A percentile compares a stretch with the other conserved stretches of the same genome.
These are phyloP conservation scores for Backusella tuberculispora DNA, from an alignment of 192 early-diverging fungal species.

Conservation along the genomic window DNA sequence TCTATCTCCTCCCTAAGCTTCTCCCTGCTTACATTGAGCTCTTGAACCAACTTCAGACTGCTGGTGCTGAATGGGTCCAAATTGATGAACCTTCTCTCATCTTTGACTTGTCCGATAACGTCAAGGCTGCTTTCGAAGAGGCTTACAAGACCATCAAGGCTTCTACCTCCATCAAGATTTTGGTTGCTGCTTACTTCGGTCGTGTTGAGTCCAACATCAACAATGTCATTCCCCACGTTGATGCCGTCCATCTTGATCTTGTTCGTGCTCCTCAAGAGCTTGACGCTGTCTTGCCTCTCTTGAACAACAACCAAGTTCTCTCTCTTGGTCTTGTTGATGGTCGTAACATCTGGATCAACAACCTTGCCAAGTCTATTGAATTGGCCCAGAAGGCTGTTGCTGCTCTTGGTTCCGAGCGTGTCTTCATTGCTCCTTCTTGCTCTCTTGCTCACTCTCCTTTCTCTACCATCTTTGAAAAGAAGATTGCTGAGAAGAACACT, in stretches of 20 bases:
- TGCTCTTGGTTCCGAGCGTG: constrained; percentile 70
- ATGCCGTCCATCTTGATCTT: constrained; percentile 91
- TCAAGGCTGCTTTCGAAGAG: constrained; percentile 56
- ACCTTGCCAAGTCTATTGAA: constrained; percentile 74
- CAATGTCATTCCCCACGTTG: constrained; percentile 73
- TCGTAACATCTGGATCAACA: constrained; percentile 97
- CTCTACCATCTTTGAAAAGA: constrained; percentile 75
- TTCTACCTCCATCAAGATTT: constrained; percentile 62
- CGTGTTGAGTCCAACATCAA: constrained; percentile 76
- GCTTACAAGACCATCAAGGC: constrained; percentile 69
- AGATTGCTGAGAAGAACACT: constrained; percentile 69
- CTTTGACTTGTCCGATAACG: constrained; percentile 58
- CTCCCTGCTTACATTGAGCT: constrained; percentile 84
- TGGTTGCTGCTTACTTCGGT: constrained; percentile 96
- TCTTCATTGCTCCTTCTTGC: constrained; percentile 90
- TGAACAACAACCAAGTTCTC: constrained; percentile 66
- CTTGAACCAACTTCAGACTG: constrained; percentile 68
- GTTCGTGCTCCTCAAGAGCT: constrained; percentile 83
- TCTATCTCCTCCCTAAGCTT: constrained; percentile 76
- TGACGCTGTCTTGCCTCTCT: constrained; percentile 64
- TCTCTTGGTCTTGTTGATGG: constrained; percentile 96
- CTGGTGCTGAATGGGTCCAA: constrained; percentile 86
- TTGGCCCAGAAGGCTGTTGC: constrained; percentile 67
- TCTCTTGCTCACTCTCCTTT: constrained; percentile 92
- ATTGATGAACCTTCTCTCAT: constrained; percentile 83